phyloP scores from a whole-genome alignment of 78 protist genomes.

The Chrysochromulina tobinii region DNA sequence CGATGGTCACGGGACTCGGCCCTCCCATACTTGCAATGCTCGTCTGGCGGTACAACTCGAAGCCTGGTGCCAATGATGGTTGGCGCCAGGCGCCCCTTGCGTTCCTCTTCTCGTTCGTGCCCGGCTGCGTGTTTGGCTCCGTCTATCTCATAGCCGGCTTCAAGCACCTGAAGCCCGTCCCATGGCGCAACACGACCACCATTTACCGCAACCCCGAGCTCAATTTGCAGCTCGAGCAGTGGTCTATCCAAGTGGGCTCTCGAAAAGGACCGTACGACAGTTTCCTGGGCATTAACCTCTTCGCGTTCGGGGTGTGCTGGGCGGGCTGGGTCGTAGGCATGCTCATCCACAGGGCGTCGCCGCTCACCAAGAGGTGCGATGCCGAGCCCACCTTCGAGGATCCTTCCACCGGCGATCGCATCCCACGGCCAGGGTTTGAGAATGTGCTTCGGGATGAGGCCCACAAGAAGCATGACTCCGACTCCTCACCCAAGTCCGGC shows the following conservation, averaged over 20 bases:
- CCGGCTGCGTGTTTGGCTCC: not conserved
- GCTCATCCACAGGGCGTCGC: not conserved
- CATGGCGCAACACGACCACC: not conserved
- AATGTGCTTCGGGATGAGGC: no score
- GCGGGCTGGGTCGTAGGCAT: not conserved
- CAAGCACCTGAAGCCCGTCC: not conserved
- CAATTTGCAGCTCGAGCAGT: not conserved
- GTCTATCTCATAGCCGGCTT: not conserved
- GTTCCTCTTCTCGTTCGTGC: not conserved
- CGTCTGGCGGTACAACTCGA: not conserved
- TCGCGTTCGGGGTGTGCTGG: not conserved
- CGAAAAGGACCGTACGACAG: not conserved
- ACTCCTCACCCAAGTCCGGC: no score
- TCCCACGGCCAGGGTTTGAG: not conserved
- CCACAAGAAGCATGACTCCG: no score
- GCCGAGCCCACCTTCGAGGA: not conserved
- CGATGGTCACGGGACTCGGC: constrained; percentile 29
- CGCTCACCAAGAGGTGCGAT: not conserved
- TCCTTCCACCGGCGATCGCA: not conserved
- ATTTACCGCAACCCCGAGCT: not conserved
- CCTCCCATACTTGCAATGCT: not conserved
- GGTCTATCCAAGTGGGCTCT: not conserved
- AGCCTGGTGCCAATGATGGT: not conserved
- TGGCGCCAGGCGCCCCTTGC: not conserved
- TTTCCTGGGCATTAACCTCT: not conserved